Conservation (phyloP, 2,329 filamentous ascomycete species). For the Sphaerostilbella broomeana region DNA sequence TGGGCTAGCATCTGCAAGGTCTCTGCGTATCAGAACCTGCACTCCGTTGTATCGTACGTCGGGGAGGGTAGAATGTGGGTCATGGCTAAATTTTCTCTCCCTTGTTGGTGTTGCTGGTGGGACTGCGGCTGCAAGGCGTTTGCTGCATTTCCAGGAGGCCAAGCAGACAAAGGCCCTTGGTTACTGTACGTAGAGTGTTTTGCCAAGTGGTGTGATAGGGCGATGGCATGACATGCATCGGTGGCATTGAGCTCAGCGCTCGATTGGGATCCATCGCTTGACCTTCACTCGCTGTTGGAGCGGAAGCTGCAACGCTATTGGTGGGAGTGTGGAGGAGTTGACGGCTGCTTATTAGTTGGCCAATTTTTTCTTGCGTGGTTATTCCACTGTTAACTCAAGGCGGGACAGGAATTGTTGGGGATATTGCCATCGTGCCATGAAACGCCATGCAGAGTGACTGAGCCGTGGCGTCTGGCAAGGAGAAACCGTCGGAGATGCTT, state of each 20-base stretch:
- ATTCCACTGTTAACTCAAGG: too few relatives aligned
- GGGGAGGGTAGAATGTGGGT: conserved; percentile 7
- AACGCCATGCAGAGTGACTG: conserved; percentile 11
- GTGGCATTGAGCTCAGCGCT: conserved; percentile 6
- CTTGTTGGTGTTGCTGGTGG: conserved; percentile 12
- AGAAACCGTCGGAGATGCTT: conserved; percentile 4
- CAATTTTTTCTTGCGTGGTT: too few relatives aligned
- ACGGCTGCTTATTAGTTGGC: neutral
- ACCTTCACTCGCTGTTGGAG: conserved; percentile 10
- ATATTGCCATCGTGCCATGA: conserved; percentile 6
- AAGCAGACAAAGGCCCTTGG: neutral
- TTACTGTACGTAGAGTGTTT: neutral
- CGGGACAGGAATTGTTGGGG: conserved; percentile 12
- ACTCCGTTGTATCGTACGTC: neutral
- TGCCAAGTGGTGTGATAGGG: neutral
- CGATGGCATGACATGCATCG: conserved; percentile 11
- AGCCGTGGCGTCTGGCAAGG: conserved; percentile 1
- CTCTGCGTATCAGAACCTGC: conserved; percentile 4
- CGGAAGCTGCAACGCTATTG: conserved; percentile 10
- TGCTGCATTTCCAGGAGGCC: neutral
- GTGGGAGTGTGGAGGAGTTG: conserved; percentile 8
- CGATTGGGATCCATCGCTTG: conserved; percentile 5
- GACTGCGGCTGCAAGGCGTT: conserved; percentile 12
- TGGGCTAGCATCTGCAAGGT: conserved; percentile 8
- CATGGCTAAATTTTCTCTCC: conserved; percentile 10